These are phyloP conservation scores for Jacaranda copaia DNA, from an alignment of 257 asterid genomes.

Conservation along the genomic window DNA sequence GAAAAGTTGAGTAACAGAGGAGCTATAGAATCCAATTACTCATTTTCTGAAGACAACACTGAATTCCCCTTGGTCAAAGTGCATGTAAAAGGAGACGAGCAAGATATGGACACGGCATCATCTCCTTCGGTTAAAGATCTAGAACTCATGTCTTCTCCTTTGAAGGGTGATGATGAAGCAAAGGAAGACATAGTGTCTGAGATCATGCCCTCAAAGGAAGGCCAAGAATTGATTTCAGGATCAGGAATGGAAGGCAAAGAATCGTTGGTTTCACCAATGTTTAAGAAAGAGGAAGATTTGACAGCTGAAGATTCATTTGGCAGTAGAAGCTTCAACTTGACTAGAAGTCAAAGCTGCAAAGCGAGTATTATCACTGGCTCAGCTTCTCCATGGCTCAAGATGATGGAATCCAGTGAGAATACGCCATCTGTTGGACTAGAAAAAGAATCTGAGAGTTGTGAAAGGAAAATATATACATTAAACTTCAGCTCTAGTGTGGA, in stretches of 20 bases:
- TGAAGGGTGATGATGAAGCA: constrained; percentile 41
- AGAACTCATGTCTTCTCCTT: constrained; percentile 24
- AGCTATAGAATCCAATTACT: constrained; percentile 33
- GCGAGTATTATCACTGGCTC: constrained; percentile 42
- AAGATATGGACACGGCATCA: constrained; percentile 29
- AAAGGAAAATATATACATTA: constrained; percentile 44
- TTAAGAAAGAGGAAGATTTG: not conserved
- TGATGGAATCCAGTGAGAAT: constrained; percentile 43
- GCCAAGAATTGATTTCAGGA: constrained; percentile 36
- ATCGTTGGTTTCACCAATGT: constrained; percentile 1
- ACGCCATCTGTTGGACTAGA: constrained; percentile 56
- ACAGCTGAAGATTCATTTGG: constrained; percentile 40
- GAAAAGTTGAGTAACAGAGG: constrained; percentile 42
- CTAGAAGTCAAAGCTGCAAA: constrained; percentile 70
- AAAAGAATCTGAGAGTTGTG: constrained; percentile 48
- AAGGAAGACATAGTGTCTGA: constrained; percentile 42
- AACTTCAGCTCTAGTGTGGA: constrained; percentile 36
- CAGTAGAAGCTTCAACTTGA: constrained; percentile 43
- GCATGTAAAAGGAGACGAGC: constrained; percentile 28
- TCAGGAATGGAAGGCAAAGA: constrained; percentile 37
- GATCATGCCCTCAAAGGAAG: constrained; percentile 33
- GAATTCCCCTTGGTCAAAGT: constrained; percentile 35
- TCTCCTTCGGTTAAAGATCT: constrained; percentile 34
- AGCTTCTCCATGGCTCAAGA: constrained; percentile 50
- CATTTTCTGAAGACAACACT: constrained; percentile 36